Evolutionary conservation across 164 flowering plant genomes (phyloP).

Genomic region (Umbellularia californica): DNA sequence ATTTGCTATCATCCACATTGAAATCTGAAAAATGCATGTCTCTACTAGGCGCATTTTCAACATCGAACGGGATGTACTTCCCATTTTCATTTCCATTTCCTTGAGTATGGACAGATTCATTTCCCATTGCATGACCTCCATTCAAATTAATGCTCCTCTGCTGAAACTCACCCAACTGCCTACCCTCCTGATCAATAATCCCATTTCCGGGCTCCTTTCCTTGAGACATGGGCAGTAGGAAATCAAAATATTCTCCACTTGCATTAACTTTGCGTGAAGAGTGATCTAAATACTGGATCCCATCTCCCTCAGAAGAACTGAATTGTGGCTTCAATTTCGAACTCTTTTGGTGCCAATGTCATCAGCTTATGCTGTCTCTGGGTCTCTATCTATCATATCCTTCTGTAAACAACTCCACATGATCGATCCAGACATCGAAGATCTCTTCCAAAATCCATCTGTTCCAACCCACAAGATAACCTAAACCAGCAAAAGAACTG

Average conservation of each 20-base stretch:
- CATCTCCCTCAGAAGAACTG: constrained; percentile 40
- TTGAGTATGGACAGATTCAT: constrained; percentile 17
- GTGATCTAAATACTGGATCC: constrained; percentile 17
- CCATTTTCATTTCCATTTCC: constrained; percentile 20
- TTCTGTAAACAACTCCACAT: constrained; percentile 12
- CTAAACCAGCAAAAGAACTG: neutral
- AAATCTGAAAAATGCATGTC: constrained; percentile 20
- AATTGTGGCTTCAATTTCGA: constrained; percentile 16
- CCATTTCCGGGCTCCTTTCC: constrained; percentile 17
- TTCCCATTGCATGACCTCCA: constrained; percentile 27
- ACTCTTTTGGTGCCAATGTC: constrained; percentile 3
- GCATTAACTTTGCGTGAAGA: constrained; percentile 18
- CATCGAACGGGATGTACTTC: constrained; percentile 53
- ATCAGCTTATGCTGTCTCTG: constrained; percentile 23
- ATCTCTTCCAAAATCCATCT: constrained; percentile 8
- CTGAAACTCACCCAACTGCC: constrained; percentile 18
- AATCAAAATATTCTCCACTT: constrained; percentile 37
- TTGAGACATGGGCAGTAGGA: constrained; percentile 45
- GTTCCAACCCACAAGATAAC: neutral
- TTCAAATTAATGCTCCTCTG: constrained; percentile 35
- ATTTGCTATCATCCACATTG: constrained; percentile 21
- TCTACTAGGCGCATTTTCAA: constrained; percentile 39
- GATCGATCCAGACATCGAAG: constrained; percentile 4
- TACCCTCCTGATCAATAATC: constrained; percentile 21
- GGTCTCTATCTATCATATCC: constrained; percentile 49